Base-by-base conservation (phyloP, 176 grass and related monocot genomes). In the Olyra latifolia region DNA sequence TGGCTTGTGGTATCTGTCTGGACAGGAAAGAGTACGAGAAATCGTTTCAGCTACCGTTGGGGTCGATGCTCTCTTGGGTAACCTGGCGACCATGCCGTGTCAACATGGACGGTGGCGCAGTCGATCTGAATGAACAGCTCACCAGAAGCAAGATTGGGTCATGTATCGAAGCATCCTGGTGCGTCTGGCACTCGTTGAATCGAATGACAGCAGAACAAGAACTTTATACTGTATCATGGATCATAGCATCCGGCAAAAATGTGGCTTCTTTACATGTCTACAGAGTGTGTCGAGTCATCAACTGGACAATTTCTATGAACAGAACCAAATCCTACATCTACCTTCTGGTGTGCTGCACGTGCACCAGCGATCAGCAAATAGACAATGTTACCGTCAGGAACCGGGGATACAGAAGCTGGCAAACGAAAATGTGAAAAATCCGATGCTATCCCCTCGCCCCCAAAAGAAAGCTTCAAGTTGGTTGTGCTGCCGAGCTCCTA, bases 381-480 rank as follows among this genome's bases (percentile, higher is more conserved):
- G n/a, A 20, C 6, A 35, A 35, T 49, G 41, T 83, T 48, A 45
- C 53, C 8, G 40, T 35, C 32, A 35, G 43, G 10, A 45, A 45
- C 4, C 3, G 29, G 48, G 42, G 47, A 13, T 62, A 57, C 40
- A 59, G 22, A 73, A 5, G 10, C 0, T 10, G 0, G 38, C 32
- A 2, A 3, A 71, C 23, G 0, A 16, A 47, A 73, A 75, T 9
- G 17, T 46, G 20, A 10, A 7, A 32, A 25, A 65, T 30, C 12
- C 10, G 23, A 24, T 58, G 40, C 80, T 88, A 83, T 47, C 42
- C 45, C 72, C n/a, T n/a, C n/a, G n/a, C n/a, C 64, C 59, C 58
- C 49, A 80, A 47, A 50, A 15, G 28, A 32, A 44, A 23, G 25
- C 13, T 47, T 16, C 8, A 82, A 82, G 60, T 1, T 14, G 0